Evolutionary conservation across 192 early-diverging fungal genomes (phyloP).

Genomic region (Linnemannia hyalina): DNA sequence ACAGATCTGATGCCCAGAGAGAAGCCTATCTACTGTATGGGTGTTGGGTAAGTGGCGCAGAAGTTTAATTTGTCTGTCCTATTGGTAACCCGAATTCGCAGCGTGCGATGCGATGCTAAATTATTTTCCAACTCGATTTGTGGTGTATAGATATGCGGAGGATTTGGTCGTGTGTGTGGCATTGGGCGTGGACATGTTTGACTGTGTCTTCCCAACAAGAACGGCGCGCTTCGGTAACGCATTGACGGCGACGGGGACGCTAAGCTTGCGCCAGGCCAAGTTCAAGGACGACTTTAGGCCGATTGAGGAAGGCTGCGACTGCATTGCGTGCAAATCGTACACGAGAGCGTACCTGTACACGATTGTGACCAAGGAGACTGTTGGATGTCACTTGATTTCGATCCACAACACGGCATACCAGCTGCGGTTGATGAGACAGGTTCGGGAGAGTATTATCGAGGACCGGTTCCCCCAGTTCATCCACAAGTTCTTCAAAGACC

Average conservation of each 20-base stretch:
- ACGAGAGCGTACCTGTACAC: constrained; percentile 81
- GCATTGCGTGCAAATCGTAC: constrained; percentile 80
- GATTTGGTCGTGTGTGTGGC: constrained; percentile 89
- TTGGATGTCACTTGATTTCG: constrained; percentile 84
- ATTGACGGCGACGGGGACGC: constrained; percentile 76
- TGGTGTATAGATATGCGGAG: constrained; percentile 72
- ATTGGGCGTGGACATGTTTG: constrained; percentile 92
- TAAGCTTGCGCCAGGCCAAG: constrained; percentile 73
- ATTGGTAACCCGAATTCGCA: too few species aligned
- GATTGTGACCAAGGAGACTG: constrained; percentile 79
- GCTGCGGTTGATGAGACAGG: constrained; percentile 84
- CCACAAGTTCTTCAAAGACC: constrained; percentile 74
- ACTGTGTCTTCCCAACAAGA: constrained; percentile 91
- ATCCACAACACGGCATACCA: constrained; percentile 91
- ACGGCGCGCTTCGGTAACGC: constrained; percentile 93
- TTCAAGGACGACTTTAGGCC: constrained; percentile 76
- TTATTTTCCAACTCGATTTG: neutral
- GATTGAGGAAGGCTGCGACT: constrained; percentile 83
- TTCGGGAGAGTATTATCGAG: constrained; percentile 77
- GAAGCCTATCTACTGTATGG: constrained; percentile 95
- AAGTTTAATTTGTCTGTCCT: neutral
- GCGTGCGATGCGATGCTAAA: neutral
- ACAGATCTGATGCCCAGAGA: constrained; percentile 83
- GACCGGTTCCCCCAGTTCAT: constrained; percentile 79
- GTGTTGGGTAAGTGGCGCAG: constrained; percentile 73